Conservation (phyloP, 2,329 filamentous ascomycete species). For the Aureobasidium zeae region DNA sequence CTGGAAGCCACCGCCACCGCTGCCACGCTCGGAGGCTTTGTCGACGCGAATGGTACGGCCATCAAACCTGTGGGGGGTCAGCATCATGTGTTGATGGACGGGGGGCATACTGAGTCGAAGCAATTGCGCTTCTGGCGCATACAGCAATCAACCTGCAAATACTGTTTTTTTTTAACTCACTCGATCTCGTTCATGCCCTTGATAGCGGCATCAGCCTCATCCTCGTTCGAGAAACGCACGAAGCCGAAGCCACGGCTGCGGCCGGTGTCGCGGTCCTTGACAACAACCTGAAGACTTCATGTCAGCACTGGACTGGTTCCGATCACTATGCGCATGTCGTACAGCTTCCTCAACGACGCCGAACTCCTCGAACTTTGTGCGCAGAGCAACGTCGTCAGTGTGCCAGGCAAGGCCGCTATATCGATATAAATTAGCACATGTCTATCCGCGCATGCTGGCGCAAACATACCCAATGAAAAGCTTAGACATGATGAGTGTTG, state of each 20-base stretch:
- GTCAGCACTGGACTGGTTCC: neutral
- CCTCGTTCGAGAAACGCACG: slow-evolving; percentile 73
- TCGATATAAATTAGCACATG: neutral
- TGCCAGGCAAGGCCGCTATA: slow-evolving; percentile 97
- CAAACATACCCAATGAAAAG: slow-evolving; percentile 78
- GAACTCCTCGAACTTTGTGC: slow-evolving; percentile 86
- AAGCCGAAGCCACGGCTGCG: slow-evolving; percentile 97
- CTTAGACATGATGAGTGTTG: slow-evolving; percentile 62
- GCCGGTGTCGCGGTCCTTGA: slow-evolving; percentile 94
- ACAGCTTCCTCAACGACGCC: slow-evolving; percentile 91
- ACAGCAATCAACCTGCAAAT: slow-evolving; percentile 12
- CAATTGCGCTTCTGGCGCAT: slow-evolving; percentile 1
- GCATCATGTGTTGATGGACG: neutral
- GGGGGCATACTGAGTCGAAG: neutral
- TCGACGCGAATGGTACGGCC: slow-evolving; percentile 91
- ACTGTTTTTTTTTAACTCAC: slow-evolving; percentile 46
- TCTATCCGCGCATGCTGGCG: neutral
- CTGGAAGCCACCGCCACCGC: slow-evolving; percentile 46
- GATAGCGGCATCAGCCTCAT: slow-evolving; percentile 69
- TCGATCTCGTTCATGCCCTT: slow-evolving; percentile 77
- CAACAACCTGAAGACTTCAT: slow-evolving; percentile 60
- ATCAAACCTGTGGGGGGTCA: slow-evolving; percentile 61
- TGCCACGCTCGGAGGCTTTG: slow-evolving; percentile 76
- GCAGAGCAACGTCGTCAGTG: slow-evolving; percentile 80
- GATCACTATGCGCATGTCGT: slow-evolving; percentile 39